Base-by-base conservation (phyloP, 192 early-diverging fungal genomes). In the Umbelopsis ramanniana region DNA sequence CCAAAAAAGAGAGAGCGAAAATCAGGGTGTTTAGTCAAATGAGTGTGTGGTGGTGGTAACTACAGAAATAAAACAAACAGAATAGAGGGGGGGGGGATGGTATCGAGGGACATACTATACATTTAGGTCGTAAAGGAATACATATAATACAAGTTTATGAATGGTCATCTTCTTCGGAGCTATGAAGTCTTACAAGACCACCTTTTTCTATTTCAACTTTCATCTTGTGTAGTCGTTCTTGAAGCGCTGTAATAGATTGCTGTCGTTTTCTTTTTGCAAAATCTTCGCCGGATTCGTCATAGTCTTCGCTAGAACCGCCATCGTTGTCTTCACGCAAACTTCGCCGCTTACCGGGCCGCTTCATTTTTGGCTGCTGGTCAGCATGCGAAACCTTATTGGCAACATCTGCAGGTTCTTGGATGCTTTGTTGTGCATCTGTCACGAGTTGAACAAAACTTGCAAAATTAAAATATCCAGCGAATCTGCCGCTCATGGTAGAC, bases 201-300 rank as follows among this genome's bases (percentile, higher is more conserved):
- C 29, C 33, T 26, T 63, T 26, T 29, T 63, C 57, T 63, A 63
- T 63, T n/a, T 63, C 57, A 35, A 63, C 57, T 63, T 63, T 63
- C 57, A 63, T 63, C 26, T 37, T 63, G 33, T 63, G 29, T 19
- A 63, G 57, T 63, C 17, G 37, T 37, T 63, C 57, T 37, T 63
- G 57, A 63, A 63, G 57, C 19, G 57, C 57, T 35, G 57, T 37
- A 19, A 63, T 63, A 19, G 57, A 63, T 63, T 63, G 29, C 57
- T 63, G 57, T 2, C 57, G 57, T 33, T 63, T 63, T 26, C 33
- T 63, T 37, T 63, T 63, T 11, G 33, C 26, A 6, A 19, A 29
- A 3, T 63, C 57, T 19, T 63, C 57, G 17, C 57, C 33, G 15
- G 57, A 38, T 19, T 38, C 57, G 15, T 63, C 57, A 37, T 19